These are phyloP conservation scores for Colletotrichum magnum DNA, from an alignment of 2,329 filamentous ascomycete species.

Conservation along the genomic window DNA sequence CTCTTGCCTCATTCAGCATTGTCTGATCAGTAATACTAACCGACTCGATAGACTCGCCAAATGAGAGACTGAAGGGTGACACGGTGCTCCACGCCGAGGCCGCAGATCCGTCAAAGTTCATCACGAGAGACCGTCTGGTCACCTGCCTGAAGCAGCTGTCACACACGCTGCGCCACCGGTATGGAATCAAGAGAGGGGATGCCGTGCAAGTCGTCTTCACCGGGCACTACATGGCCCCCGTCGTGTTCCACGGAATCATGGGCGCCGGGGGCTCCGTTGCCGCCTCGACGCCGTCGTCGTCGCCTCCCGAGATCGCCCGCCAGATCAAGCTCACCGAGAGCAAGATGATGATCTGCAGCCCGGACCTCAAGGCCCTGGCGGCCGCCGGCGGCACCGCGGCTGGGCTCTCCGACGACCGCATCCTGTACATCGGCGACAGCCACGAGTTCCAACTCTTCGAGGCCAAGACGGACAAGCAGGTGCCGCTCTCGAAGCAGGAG, in stretches of 20 bases:
- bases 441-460: constrained; percentile 45
- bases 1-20: neutral
- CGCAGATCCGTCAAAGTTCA: constrained; percentile 63
- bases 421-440: constrained; percentile 42
- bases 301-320: constrained; percentile 64
- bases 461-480: constrained; percentile 47
- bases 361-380: constrained; percentile 61
- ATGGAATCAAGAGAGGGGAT: constrained; percentile 62
- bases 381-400: constrained; percentile 63
- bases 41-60: constrained; percentile 5
- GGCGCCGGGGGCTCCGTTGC: constrained; percentile 73
- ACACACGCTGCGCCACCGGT: constrained; percentile 66
- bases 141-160: constrained; percentile 66
- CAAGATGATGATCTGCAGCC: constrained; percentile 60
- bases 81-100: constrained; percentile 71
- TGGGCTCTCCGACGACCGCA: constrained; percentile 55
- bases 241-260: constrained; percentile 69
- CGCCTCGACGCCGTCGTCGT: constrained; percentile 65
- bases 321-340: constrained; percentile 57
- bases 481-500: constrained; percentile 52
- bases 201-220: constrained; percentile 70
- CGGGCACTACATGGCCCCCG: constrained; percentile 68
- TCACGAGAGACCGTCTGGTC: constrained; percentile 68
- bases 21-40: neutral
- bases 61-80: constrained; percentile 54